Percentiles rank a stretch among this genome's conserved stretches.
Evolutionary conservation across 164 flowering plant genomes (phyloP).

Genomic region (Aristolochia fimbriata): DNA sequence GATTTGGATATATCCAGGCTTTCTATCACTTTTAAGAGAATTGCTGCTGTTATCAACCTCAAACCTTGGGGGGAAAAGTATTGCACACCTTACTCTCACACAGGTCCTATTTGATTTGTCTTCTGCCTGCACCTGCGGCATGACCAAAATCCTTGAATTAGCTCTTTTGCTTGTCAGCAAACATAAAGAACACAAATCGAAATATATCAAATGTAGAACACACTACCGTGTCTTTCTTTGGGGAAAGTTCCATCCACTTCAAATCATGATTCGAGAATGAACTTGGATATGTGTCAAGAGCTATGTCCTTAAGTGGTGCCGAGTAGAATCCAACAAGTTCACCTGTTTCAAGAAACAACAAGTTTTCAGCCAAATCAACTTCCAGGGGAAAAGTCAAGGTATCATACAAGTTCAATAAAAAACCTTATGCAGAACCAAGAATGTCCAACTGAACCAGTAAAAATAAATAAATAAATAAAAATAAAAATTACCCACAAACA

Average conservation of each 20-base stretch:
- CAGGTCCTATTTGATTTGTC: conserved; percentile 11
- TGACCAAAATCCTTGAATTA: conserved; percentile 6
- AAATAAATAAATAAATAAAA: background rate
- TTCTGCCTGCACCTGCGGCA: conserved; percentile 26
- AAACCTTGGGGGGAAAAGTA: conserved; percentile 34
- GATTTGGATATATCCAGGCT: conserved; percentile 70
- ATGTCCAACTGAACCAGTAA: background rate
- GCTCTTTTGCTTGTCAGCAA: background rate
- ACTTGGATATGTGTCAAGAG: conserved; percentile 18
- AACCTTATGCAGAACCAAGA: too few relatives aligned
- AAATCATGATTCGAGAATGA: conserved; percentile 22
- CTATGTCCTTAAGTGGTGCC: conserved; percentile 50
- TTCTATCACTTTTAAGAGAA: conserved; percentile 15
- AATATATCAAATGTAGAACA: background rate
- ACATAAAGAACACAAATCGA: background rate
- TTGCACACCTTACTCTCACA: conserved; percentile 59
- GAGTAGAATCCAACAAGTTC: conserved; percentile 62
- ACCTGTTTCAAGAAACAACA: conserved; percentile 30
- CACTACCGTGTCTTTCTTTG: conserved; percentile 30
- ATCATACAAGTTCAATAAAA: too few relatives aligned
- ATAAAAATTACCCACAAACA: conserved; percentile 1
- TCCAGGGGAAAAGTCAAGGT: too few relatives aligned
- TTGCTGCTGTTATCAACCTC: conserved; percentile 31
- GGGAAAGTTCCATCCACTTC: conserved; percentile 54
- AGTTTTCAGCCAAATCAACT: background rate